phyloP scores from a whole-genome alignment of 345 rosid species.

The Hypericum androsaemum region DNA sequence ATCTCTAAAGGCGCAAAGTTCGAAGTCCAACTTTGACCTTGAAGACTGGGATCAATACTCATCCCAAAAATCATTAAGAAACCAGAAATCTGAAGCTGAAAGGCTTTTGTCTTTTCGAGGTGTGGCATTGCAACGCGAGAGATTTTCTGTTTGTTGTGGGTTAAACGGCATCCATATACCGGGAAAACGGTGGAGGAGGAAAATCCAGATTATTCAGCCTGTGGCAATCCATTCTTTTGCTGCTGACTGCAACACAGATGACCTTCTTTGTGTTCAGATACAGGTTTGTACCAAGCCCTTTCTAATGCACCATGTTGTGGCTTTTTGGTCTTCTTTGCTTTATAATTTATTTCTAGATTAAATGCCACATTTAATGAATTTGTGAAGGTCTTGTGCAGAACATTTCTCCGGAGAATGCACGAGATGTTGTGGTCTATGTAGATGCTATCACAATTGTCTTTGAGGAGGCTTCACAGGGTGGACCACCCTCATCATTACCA shows the following conservation, averaged over 20 bases:
- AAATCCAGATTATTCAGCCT: conserved; percentile 85
- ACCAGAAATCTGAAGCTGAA: conserved; percentile 42
- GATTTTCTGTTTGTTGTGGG: conserved; percentile 94
- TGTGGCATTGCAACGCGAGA: conserved; percentile 68
- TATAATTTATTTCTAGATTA: conserved; percentile 3
- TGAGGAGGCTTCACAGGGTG: conserved; percentile 72
- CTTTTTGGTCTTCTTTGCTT: not conserved
- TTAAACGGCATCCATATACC: conserved; percentile 86
- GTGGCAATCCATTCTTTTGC: conserved; percentile 71
- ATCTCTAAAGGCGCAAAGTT: conserved; percentile 53
- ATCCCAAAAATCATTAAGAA: conserved; percentile 34
- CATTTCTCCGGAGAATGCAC: conserved; percentile 58
- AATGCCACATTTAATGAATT: not conserved
- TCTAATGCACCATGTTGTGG: not conserved
- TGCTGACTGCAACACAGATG: conserved; percentile 86
- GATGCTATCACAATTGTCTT: conserved; percentile 86
- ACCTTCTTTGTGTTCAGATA: conserved; percentile 91
- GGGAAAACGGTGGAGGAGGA: conserved; percentile 93
- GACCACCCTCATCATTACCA: conserved; percentile 65
- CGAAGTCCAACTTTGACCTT: conserved; percentile 65
- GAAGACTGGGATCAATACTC: conserved; percentile 69
- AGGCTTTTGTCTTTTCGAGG: conserved; percentile 81
- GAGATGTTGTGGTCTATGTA: conserved; percentile 64
- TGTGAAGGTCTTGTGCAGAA: conserved; percentile 45
- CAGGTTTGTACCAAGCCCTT: conserved; percentile 44